Evolutionary conservation across 2,329 filamentous ascomycete species (phyloP).

Genomic region (Leptosphaerulina australis): DNA sequence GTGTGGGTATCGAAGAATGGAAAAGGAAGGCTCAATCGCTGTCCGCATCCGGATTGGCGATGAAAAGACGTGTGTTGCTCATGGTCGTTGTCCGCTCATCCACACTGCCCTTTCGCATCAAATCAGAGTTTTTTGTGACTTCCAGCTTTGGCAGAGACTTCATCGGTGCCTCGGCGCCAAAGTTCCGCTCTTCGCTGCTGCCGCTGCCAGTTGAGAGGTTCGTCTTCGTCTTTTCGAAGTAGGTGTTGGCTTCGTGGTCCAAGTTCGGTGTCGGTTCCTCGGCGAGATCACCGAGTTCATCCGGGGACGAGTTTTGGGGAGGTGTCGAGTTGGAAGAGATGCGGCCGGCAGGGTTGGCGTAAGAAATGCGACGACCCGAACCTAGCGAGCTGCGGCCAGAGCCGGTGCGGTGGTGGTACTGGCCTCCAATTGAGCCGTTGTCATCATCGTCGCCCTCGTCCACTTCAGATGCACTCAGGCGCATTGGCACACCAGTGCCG

Average conservation of each 20-base stretch:
- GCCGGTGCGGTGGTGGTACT: conserved; percentile 71
- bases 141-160: conserved; percentile 52
- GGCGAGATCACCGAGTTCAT: conserved; percentile 49
- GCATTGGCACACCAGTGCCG: conserved; percentile 84
- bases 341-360: conserved; percentile 52
- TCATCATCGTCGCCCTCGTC: conserved; percentile 85
- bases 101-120: conserved; percentile 78
- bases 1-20: conserved; percentile 43
- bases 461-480: conserved; percentile 93
- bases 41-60: conserved; percentile 77
- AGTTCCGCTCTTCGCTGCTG: conserved; percentile 55
- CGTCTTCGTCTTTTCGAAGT: conserved; percentile 52
- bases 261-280: conserved; percentile 56
- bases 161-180: conserved; percentile 61
- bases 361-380: conserved; percentile 47
- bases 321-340: conserved; percentile 60
- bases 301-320: conserved; percentile 51
- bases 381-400: conserved; percentile 73
- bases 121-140: conserved; percentile 65
- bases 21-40: conserved; percentile 48
- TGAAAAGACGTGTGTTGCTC: conserved; percentile 71
- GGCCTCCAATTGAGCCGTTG: conserved; percentile 52
- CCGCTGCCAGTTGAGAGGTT: conserved; percentile 53
- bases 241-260: conserved; percentile 43
- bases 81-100: conserved; percentile 82